Base-by-base conservation (phyloP, 805 yeast species). In the Saccharomycopsis oosterbeekiorum region DNA sequence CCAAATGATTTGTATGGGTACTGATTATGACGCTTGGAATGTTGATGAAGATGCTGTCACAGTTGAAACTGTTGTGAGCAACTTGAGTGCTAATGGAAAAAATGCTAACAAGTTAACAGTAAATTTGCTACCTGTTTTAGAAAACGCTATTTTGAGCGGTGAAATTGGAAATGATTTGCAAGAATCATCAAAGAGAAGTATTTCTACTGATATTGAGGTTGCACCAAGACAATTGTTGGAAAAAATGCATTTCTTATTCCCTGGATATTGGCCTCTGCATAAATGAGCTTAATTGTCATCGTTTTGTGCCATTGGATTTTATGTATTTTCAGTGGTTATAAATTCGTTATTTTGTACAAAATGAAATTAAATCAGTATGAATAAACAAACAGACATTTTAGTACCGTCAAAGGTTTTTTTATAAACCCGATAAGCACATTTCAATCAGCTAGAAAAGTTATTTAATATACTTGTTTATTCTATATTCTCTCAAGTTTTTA, bases 21-120 rank as follows among this genome's bases (percentile, higher is more conserved):
- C 99, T 2, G 99, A 94, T 74, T 94, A 94, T 75, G 99, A 94
- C 71, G 96, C 99, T 26, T 94, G 99, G 99, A 88, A 91, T 71
- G 96, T 87, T 69, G 84, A 82, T 59, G 98, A 86, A 71, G 97
- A 93, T 70, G 93, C 98, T 1, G 99, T 94, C 56, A 92, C 98
- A 9, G 98, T 94, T n/a, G 97, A 92, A 75, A 88, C 96, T 4
- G 97, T 94, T 51, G 91, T 94, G 58, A 90, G 96, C 60, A 89
- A 94, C 73, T 80, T 93, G 71, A 82, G 83, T 70, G 94, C 96
- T 63, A 94, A 94, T 75, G 80, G 88, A 58, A 86, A 83, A 42
- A 93, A 93, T 70, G 98, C 99, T 10, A 86, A 88, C 71, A 77
- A 76, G 62, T 76, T 94, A 58, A 91, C 96, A 40, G 84, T 83